Percentiles rank a stretch among this genome's conserved stretches.
Evolutionary conservation across 805 yeast species (phyloP).

Genomic region (Jamesozyma lodderae): DNA sequence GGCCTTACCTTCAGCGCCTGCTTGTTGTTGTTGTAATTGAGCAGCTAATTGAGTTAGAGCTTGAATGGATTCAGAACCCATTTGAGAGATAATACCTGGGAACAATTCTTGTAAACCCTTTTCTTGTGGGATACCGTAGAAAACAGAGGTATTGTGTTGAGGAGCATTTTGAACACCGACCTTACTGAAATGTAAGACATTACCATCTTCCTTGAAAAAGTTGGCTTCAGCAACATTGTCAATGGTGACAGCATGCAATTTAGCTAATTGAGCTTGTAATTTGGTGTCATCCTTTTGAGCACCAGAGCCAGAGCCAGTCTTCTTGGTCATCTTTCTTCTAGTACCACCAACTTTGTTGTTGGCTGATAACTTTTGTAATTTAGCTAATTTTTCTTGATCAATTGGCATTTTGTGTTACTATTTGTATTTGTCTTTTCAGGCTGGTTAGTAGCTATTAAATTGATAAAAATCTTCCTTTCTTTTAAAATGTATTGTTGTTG

Average conservation of each 20-base stretch:
- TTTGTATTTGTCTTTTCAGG: too few relatives aligned
- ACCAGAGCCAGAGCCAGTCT: constrained; percentile 36
- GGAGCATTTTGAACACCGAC: constrained; percentile 93
- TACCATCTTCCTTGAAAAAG: constrained; percentile 94
- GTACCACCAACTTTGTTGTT: constrained; percentile 76
- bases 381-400: constrained; percentile 91
- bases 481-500: too few relatives aligned
- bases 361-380: constrained; percentile 69
- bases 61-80: constrained; percentile 91
- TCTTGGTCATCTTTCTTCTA: constrained; percentile 87
- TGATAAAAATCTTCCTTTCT: too few relatives aligned
- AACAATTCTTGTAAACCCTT: constrained; percentile 84
- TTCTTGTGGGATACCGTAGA: constrained; percentile 92
- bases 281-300: constrained; percentile 81
- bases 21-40: constrained; percentile 58
- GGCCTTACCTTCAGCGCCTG: constrained; percentile 40
- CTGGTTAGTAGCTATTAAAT: too few relatives aligned
- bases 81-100: constrained; percentile 90
- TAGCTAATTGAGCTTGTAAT: constrained; percentile 81
- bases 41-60: constrained; percentile 84
- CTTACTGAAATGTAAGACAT: constrained; percentile 89
- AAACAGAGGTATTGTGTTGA: constrained; percentile 83
- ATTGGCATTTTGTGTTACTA: constrained; percentile 77
- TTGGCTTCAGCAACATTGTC: constrained; percentile 93
- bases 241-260: constrained; percentile 80